Percentiles rank a stretch among this genome's conserved stretches.
Evolutionary conservation across 257 asterid species (phyloP).

Genomic region (Solanum chaucha): DNA sequence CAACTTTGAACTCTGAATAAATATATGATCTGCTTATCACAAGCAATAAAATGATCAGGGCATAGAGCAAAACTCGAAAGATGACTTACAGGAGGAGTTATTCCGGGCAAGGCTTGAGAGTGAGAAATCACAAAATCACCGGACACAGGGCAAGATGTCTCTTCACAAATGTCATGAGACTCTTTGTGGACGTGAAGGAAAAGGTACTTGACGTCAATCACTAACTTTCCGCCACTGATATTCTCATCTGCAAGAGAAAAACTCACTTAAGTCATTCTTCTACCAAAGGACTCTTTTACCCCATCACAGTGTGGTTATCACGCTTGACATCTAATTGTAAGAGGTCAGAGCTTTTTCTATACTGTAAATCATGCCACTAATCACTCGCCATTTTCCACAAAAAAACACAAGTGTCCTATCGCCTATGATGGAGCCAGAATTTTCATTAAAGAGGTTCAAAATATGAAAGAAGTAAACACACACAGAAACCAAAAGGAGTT

Average conservation of each 20-base stretch:
- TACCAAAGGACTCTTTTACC: background rate
- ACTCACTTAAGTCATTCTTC: background rate
- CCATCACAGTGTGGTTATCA: background rate
- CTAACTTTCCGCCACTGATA: slow-evolving; percentile 22
- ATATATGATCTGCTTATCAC: background rate
- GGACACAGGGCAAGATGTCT: slow-evolving; percentile 20
- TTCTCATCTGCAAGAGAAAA: slow-evolving; percentile 9
- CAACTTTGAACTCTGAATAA: background rate
- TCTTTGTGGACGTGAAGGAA: slow-evolving; percentile 23
- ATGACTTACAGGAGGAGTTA: slow-evolving; percentile 25
- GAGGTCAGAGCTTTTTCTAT: background rate
- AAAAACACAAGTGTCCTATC: accelerated
- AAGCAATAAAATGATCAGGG: background rate
- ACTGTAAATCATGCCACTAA: background rate
- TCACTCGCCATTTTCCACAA: background rate
- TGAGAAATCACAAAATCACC: slow-evolving; percentile 29
- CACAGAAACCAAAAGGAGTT: background rate
- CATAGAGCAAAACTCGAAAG: background rate
- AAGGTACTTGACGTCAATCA: slow-evolving; percentile 19
- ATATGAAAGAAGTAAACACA: background rate
- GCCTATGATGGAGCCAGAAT: background rate
- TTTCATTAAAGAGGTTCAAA: background rate
- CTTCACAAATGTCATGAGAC: slow-evolving; percentile 22
- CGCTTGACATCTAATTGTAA: background rate
- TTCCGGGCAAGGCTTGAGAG: slow-evolving; percentile 18